These are phyloP conservation scores for Neltuma alba DNA, from an alignment of 306 rosid genomes.

Conservation along the genomic window DNA sequence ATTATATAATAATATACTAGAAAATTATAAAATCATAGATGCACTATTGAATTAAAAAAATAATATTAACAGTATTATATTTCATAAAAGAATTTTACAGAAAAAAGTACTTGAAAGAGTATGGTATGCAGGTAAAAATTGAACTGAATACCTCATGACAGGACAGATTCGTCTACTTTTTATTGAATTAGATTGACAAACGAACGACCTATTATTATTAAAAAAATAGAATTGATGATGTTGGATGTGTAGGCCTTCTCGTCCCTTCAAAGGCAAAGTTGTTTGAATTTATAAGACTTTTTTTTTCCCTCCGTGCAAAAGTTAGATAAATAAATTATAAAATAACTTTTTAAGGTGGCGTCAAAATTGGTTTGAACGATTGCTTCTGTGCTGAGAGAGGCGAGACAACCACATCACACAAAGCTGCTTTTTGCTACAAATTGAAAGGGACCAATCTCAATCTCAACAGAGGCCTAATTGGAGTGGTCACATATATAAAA, in stretches of 20 bases:
- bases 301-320: not conserved
- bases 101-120: not conserved
- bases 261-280: constrained; percentile 39
- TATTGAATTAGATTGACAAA: not conserved
- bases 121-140: not conserved
- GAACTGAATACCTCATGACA: not conserved
- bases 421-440: constrained; percentile 14
- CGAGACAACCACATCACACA: not conserved
- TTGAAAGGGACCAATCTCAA: not conserved
- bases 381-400: constrained; percentile 15
- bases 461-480: not conserved
- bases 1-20: not conserved
- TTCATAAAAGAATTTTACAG: not conserved
- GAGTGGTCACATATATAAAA: not conserved
- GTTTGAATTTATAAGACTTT: not conserved
- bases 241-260: not conserved
- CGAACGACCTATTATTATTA: not conserved
- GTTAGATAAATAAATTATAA: constrained; percentile 24
- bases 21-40: not conserved
- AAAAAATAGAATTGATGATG: not conserved
- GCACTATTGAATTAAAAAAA: not conserved
- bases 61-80: not conserved
- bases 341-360: constrained; percentile 12
- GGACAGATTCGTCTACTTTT: not conserved
- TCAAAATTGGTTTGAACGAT: not conserved